A percentile compares a stretch with the other conserved stretches of the same genome.
These are phyloP conservation scores for Cryphonectria naterciae DNA, from an alignment of 2,329 filamentous ascomycete genomes.

Conservation along the genomic window DNA sequence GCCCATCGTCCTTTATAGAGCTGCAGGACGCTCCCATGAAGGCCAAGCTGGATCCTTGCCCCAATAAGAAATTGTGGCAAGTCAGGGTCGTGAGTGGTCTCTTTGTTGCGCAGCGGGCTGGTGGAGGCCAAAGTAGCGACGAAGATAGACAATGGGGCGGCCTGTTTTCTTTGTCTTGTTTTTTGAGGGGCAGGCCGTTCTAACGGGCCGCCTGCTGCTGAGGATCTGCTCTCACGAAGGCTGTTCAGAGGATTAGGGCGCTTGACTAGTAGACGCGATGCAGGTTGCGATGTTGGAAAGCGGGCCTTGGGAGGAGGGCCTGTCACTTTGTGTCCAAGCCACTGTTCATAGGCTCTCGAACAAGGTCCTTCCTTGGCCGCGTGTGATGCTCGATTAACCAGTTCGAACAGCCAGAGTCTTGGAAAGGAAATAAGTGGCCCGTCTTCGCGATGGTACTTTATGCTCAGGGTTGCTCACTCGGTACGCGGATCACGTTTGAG, in stretches of 20 bases:
- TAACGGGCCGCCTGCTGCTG: neutral
- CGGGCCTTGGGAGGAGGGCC: neutral
- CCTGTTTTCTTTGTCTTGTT: neutral
- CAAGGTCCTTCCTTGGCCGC: conserved; percentile 4
- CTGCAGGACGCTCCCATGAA: conserved; percentile 15
- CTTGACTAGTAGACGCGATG: neutral
- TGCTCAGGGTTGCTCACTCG: neutral
- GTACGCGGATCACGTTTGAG: neutral
- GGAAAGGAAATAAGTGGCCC: neutral
- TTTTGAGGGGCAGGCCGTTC: neutral
- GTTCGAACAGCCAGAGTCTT: neutral
- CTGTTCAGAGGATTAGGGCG: neutral
- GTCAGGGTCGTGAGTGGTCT: neutral
- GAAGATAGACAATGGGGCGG: conserved; percentile 4
- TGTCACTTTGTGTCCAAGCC: neutral
- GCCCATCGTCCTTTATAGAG: conserved; percentile 25
- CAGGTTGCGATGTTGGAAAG: neutral
- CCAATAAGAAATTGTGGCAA: neutral
- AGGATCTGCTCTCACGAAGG: neutral
- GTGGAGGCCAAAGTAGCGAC: neutral
- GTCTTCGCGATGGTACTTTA: neutral
- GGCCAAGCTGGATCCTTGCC: neutral
- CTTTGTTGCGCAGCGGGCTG: neutral
- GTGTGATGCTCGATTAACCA: neutral
- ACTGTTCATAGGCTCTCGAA: neutral